Evolutionary conservation across 1,284 basidiomycete species (phyloP), one percentile per base, ranked within the genome.

Genomic region (Bjerkandera adusta): DNA sequence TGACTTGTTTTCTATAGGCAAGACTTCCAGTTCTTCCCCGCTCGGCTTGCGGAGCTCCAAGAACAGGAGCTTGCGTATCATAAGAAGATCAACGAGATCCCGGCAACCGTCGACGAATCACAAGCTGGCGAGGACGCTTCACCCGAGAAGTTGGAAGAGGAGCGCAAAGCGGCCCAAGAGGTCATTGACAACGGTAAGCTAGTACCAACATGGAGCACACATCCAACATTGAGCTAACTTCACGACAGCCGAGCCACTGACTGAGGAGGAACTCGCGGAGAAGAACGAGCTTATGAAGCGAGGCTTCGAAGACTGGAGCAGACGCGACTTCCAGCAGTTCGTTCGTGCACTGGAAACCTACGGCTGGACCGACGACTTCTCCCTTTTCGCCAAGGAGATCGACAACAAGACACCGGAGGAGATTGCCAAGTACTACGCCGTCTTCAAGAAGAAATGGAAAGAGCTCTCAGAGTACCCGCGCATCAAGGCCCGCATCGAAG

Each of bases 1-100:
- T 42, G 43, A 37, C 36, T 3, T 29, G 13, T 15, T 32, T 33
- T 18, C n/a, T 56, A 36, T 56, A 94, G 92, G 55, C 87, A 96
- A 70, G 96, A 98, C 65, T 97, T 95, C 77, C 96, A 99, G 63
- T 99, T 99, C 76, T 97, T 92, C 72, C 90, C 95, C 2, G 79
- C 85, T 0, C 76, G 87, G 38, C 71, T 99, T 7, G 76, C 83
- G 8, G 86, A 87, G 58, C 71, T 98, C 36, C 94, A 98, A 64
- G 91, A 97, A 58, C 81, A 86, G 48, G 97, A 98, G 66, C 71
- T 87, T 25, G 85, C 88, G 4, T 88, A 85, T 15, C 85, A 87
- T 67, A 87, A 88, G 78, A 75, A 83, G 53, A 69, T 80, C 57
- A 88, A 92, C 53, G 83, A 85, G 12, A 92, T 94, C 51, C 58